phyloP scores from a whole-genome alignment of 805 yeast species.

The Candida xiaguanensis region DNA sequence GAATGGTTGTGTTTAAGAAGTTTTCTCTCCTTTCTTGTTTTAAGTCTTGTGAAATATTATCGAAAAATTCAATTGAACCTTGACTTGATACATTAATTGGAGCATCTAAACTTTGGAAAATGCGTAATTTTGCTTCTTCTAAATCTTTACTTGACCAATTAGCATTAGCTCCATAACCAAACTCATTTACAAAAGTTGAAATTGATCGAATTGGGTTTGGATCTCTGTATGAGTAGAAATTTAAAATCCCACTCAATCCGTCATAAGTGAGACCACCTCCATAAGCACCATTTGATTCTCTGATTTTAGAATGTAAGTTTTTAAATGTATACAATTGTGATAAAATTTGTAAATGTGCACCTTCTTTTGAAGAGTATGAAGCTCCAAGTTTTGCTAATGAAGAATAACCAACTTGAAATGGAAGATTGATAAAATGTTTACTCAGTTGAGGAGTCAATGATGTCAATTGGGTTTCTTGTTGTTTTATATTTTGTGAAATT shows the following conservation, averaged over 20 bases:
- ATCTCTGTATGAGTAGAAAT: constrained; percentile 89
- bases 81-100: constrained; percentile 80
- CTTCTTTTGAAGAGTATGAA: constrained; percentile 64
- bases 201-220: constrained; percentile 79
- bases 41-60: constrained; percentile 73
- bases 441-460: constrained; percentile 13
- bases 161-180: constrained; percentile 39
- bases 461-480: constrained; percentile 13
- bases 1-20: constrained; percentile 60
- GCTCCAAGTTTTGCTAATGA: constrained; percentile 67
- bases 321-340: constrained; percentile 79
- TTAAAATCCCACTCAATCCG: constrained; percentile 74
- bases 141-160: constrained; percentile 63
- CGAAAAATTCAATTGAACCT: constrained; percentile 62
- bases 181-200: constrained; percentile 51
- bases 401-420: constrained; percentile 85
- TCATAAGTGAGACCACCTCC: constrained; percentile 92
- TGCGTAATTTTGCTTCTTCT: constrained; percentile 84
- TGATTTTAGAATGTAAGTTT: constrained; percentile 79
- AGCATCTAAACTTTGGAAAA: constrained; percentile 89
- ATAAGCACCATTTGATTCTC: constrained; percentile 97
- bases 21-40: constrained; percentile 75
- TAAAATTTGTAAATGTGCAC: constrained; percentile 80
- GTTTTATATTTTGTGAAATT: constrained; percentile 6
- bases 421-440: constrained; percentile 59